Percentiles rank a stretch among this genome's conserved stretches.
Evolutionary conservation across 345 rosid genomes (phyloP).

Genomic region (Theobroma cacao): DNA sequence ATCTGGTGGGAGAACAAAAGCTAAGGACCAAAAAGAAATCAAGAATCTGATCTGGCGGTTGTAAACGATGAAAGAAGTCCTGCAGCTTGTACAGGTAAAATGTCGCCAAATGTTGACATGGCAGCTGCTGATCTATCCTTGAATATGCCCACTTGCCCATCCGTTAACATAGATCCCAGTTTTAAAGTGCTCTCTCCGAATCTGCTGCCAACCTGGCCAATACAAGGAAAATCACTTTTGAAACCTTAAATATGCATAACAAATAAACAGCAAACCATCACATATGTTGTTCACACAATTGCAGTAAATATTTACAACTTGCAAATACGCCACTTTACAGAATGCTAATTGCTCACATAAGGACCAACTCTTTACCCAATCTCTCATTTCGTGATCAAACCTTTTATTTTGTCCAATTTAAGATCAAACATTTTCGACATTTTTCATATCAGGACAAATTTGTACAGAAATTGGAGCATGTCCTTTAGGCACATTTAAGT

Average conservation of each 20-base stretch:
- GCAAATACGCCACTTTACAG: neutral
- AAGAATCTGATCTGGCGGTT: constrained; percentile 56
- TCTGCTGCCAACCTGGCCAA: constrained; percentile 85
- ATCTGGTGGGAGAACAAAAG: neutral
- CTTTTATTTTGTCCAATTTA: no score
- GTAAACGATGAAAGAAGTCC: constrained; percentile 99
- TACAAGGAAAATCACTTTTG: constrained; percentile 8
- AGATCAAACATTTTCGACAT: no score
- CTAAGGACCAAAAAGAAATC: constrained; percentile 11
- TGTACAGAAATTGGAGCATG: no score
- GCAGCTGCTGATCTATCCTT: constrained; percentile 95
- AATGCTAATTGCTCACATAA: no score
- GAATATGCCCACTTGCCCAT: constrained; percentile 97
- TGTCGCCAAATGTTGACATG: constrained; percentile 96
- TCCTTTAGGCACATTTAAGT: no score
- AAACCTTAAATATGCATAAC: neutral
- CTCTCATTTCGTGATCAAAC: no score
- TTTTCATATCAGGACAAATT: no score
- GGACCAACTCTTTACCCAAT: no score
- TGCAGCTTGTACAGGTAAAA: constrained; percentile 90
- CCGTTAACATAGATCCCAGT: constrained; percentile 87
- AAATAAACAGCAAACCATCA: neutral
- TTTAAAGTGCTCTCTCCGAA: constrained; percentile 95
- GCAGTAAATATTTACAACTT: neutral
- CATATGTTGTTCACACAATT: neutral